phyloP scores from a whole-genome alignment of 192 early-diverging fungal genomes.

The Coemansia sp. region DNA sequence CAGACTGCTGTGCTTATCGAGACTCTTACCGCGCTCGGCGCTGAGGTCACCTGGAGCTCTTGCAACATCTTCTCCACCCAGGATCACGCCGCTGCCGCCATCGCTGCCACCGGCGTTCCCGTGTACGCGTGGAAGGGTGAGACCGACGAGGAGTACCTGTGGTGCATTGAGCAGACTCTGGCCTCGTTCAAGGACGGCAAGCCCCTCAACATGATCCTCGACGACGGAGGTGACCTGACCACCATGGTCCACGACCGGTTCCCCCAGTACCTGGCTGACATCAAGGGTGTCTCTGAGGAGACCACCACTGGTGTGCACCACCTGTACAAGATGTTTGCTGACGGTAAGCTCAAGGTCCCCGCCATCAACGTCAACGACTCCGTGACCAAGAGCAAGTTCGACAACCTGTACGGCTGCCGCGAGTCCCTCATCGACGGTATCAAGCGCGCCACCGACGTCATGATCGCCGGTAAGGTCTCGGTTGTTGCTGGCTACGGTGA shows the following conservation, averaged over 20 bases:
- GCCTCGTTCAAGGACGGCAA: slow-evolving; percentile 88
- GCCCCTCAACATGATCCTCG: slow-evolving; percentile 98
- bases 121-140: slow-evolving; percentile 99
- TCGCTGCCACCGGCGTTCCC: slow-evolving; percentile 92
- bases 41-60: slow-evolving; percentile 86
- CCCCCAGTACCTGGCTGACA: slow-evolving; percentile 80
- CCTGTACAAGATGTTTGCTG: slow-evolving; percentile 98
- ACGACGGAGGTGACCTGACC: slow-evolving; percentile 99
- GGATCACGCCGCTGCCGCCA: slow-evolving; percentile 98
- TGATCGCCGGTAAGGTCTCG: slow-evolving; percentile 99
- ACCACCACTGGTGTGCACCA: slow-evolving; percentile 99
- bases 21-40: slow-evolving; percentile 92
- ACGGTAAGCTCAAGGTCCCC: slow-evolving; percentile 94
- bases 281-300: slow-evolving; percentile 97
- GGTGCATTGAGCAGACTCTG: slow-evolving; percentile 98
- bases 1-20: slow-evolving; percentile 98
- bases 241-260: slow-evolving; percentile 94
- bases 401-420: slow-evolving; percentile 99
- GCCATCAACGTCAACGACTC: slow-evolving; percentile 99
- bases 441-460: slow-evolving; percentile 99
- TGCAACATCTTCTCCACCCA: slow-evolving; percentile 98
- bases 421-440: slow-evolving; percentile 99
- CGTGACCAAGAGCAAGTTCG: slow-evolving; percentile 99
- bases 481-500: slow-evolving; percentile 99
- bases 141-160: slow-evolving; percentile 98